These are phyloP conservation scores for Datisca glomerata DNA, from an alignment of 306 rosid species.

Conservation along the genomic window DNA sequence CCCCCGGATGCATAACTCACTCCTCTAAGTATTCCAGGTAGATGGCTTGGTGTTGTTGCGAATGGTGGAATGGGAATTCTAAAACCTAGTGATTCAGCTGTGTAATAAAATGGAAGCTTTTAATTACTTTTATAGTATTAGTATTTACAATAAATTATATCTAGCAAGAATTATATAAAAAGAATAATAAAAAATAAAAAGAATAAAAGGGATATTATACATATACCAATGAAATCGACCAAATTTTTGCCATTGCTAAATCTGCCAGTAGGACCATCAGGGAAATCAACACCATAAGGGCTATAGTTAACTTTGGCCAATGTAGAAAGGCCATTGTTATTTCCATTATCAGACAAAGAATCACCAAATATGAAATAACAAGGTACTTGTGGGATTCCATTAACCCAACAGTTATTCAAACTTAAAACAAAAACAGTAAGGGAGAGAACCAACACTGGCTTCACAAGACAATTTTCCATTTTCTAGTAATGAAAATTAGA, in stretches of 20 bases:
- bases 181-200: no score
- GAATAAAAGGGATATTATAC: not conserved
- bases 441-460: not conserved
- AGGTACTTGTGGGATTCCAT: conserved; percentile 9
- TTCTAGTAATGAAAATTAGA: no score
- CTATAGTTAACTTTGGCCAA: conserved; percentile 2
- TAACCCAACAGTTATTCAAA: not conserved
- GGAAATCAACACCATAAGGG: conserved; percentile 21
- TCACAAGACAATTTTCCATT: not conserved
- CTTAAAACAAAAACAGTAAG: not conserved
- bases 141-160: no score
- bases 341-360: conserved; percentile 17
- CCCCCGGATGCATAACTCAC: not conserved
- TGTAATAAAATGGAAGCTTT: not conserved
- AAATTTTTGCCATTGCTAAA: conserved; percentile 31
- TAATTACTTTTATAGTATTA: no score
- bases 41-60: not conserved
- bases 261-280: conserved; percentile 29
- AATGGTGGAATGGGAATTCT: not conserved
- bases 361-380: conserved; percentile 20
- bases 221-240: conserved; percentile 38
- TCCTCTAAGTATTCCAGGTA: not conserved
- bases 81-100: not conserved
- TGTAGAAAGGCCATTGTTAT: conserved; percentile 7
- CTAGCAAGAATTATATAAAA: no score